Evolutionary conservation across 139 green algal species (phyloP).

Genomic region (Picochlorum sp.): DNA sequence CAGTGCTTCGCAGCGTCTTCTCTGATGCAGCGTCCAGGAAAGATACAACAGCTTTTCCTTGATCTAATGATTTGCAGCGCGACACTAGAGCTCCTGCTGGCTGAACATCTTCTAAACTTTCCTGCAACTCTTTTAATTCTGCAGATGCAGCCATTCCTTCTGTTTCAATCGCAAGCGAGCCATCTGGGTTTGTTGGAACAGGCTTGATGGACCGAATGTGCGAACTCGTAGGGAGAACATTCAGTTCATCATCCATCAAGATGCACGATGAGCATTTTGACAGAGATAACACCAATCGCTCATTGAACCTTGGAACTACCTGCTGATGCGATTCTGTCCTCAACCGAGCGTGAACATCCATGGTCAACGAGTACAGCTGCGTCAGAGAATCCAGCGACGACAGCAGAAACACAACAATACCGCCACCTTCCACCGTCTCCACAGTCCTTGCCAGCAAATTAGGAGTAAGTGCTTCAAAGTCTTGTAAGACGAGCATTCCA

Average conservation of each 20-base stretch:
- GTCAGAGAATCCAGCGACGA: conserved; percentile 75
- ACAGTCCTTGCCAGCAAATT: conserved; percentile 95
- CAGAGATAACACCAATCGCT: conserved; percentile 92
- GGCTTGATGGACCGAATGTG: conserved; percentile 59
- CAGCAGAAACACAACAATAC: conserved; percentile 89
- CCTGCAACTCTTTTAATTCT: conserved; percentile 78
- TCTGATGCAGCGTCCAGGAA: conserved; percentile 93
- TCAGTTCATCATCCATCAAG: conserved; percentile 98
- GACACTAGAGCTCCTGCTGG: conserved; percentile 47
- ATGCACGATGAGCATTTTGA: conserved; percentile 72
- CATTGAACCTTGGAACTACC: conserved; percentile 87
- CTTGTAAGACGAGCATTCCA: conserved; percentile 98
- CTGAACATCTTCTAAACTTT: conserved; percentile 72
- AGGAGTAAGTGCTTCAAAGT: conserved; percentile 98
- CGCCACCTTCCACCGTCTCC: conserved; percentile 96
- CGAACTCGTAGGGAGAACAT: conserved; percentile 87
- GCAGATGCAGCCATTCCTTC: conserved; percentile 20
- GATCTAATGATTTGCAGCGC: conserved; percentile 58
- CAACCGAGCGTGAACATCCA: conserved; percentile 92
- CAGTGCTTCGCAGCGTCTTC: conserved; percentile 90
- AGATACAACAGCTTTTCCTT: conserved; percentile 86
- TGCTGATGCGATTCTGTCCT: conserved; percentile 85
- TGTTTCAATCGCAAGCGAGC: conserved; percentile 34
- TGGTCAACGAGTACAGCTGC: conserved; percentile 91
- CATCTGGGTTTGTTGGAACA: conserved; percentile 45